A percentile compares a stretch with the other conserved stretches of the same genome.
phyloP scores from a whole-genome alignment of 2,329 filamentous ascomycete genomes.

The Ilyonectria destructans region DNA sequence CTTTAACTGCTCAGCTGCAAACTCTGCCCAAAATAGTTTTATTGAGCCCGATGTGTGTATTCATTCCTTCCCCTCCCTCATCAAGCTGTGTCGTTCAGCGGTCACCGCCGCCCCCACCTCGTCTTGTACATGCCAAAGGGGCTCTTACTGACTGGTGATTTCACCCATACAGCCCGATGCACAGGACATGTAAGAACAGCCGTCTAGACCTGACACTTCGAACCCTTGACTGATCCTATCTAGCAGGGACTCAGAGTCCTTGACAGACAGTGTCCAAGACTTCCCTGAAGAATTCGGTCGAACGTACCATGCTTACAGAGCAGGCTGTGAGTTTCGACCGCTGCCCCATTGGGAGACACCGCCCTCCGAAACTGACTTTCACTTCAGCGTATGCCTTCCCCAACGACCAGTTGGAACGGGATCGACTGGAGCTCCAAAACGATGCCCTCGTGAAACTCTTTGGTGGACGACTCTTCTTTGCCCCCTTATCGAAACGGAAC shows the following conservation, averaged over 20 bases:
- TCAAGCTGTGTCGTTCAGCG: neutral
- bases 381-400: slow-evolving; percentile 62
- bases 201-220: slow-evolving; percentile 9
- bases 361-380: slow-evolving; percentile 20
- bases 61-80: neutral
- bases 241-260: slow-evolving; percentile 53
- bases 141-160: slow-evolving; percentile 39
- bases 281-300: slow-evolving; percentile 63
- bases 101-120: neutral
- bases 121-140: neutral
- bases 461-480: slow-evolving; percentile 60
- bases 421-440: slow-evolving; percentile 60
- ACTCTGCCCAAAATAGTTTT: slow-evolving; percentile 49
- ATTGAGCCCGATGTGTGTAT: slow-evolving; percentile 55
- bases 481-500: slow-evolving; percentile 56
- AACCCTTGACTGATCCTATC: slow-evolving; percentile 37
- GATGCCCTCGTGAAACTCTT: slow-evolving; percentile 58
- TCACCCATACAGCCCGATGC: slow-evolving; percentile 38
- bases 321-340: slow-evolving; percentile 60
- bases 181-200: slow-evolving; percentile 43
- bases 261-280: slow-evolving; percentile 60
- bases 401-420: slow-evolving; percentile 61
- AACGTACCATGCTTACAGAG: slow-evolving; percentile 65
- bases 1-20: slow-evolving; percentile 50
- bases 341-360: neutral